These are phyloP conservation scores for Senna tora DNA, from an alignment of 306 rosid species.

Conservation along the genomic window DNA sequence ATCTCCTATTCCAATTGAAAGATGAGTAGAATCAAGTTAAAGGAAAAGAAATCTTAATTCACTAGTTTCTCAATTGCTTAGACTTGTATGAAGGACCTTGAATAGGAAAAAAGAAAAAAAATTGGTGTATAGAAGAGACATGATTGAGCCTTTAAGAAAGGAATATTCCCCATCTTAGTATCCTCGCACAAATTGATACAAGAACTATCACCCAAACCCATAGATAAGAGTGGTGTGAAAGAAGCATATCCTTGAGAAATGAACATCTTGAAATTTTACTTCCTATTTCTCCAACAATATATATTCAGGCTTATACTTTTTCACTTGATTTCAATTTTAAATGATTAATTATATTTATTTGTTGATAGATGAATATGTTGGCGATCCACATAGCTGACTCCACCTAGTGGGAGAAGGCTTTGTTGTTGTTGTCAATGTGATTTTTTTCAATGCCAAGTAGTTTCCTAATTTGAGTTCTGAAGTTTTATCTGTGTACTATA, in stretches of 20 bases:
- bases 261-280: neutral
- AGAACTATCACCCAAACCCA: neutral
- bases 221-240: neutral
- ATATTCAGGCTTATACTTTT: neutral
- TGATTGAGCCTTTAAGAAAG: neutral
- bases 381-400: too few relatives aligned
- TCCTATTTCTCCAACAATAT: slow-evolving; percentile 13
- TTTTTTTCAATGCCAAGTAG: neutral
- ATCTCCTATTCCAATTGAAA: neutral
- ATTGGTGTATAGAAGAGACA: neutral
- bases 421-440: too few relatives aligned
- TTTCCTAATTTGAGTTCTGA: neutral
- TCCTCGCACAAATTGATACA: neutral
- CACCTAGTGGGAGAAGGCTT: too few relatives aligned
- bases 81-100: neutral
- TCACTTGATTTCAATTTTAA: neutral
- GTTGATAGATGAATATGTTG: too few relatives aligned
- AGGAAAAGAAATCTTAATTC: neutral
- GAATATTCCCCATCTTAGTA: neutral
- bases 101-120: neutral
- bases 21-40: neutral
- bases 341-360: slow-evolving; percentile 4
- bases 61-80: neutral
- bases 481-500: neutral
- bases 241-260: neutral